phyloP scores from a whole-genome alignment of 192 early-diverging fungal genomes.

The Phycomyces blakesleeanus region DNA sequence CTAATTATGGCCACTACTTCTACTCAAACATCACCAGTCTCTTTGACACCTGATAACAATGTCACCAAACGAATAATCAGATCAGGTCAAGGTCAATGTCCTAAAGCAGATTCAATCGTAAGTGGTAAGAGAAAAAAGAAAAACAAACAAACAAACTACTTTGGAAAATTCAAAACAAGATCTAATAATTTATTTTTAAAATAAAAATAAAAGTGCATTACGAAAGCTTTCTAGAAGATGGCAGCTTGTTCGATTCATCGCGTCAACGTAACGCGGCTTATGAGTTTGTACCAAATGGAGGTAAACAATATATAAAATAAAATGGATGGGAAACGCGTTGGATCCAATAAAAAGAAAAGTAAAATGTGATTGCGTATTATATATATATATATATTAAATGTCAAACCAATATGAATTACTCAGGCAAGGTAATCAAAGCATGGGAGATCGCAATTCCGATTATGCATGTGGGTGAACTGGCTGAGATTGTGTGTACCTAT shows the following conservation, averaged over 20 bases:
- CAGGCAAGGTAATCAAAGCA: conserved; percentile 2
- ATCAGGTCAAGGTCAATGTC: background rate
- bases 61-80: background rate
- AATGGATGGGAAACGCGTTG: too few species aligned
- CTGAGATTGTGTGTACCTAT: background rate
- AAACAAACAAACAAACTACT: too few species aligned
- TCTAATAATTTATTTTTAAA: too few species aligned
- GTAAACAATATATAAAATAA: background rate
- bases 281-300: background rate
- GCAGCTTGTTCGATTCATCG: background rate
- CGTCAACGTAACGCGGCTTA: background rate
- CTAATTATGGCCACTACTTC: too few species aligned
- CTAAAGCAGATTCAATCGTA: background rate
- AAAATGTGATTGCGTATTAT: too few species aligned
- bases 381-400: too few species aligned
- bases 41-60: background rate
- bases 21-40: background rate
- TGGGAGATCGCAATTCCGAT: background rate
- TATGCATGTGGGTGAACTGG: background rate
- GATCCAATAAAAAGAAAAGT: background rate
- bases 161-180: too few species aligned
- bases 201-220: background rate
- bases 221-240: background rate
- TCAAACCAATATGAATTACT: background rate
- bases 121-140: background rate